Base-by-base conservation (phyloP, 441 rosid genomes). In the Erodium moschatum region DNA sequence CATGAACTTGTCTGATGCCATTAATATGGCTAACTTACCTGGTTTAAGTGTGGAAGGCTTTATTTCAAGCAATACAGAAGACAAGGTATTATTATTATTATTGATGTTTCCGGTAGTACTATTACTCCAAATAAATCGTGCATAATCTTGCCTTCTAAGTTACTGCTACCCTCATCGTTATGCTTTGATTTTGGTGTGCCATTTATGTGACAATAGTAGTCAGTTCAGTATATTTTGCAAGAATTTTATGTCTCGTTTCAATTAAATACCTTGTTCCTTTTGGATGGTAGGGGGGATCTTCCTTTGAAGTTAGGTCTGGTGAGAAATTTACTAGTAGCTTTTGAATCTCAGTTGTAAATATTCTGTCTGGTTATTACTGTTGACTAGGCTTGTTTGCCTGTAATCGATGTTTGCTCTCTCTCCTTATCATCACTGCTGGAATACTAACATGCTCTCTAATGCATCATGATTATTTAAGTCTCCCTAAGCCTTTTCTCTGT, bases 41-140 rank as follows among this genome's bases (percentile, higher is more conserved):
- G 73, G 27, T 69, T 71, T 69, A 67, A 71, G 67, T 69, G 69
- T 60, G 56, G 78, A 31, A 65, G 78, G 67, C 67, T 71, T 33
- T 69, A 44, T 46, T 31, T 67, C 76, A 70, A 66, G 35, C 76
- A 70, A 64, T 74, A 70, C 72, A 16, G 79, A 75, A 69, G 75
- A 75, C 69, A 86, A 84, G 97, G 97, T 89, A 89, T 20, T 70
- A 20, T 20, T 89, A 89, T 20, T 70, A 20, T 20, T 68, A 58
- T 31, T 70, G 9, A 40, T 40, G 44, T 54, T 31, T 5, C 50
- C 10, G n/a, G 69, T 40, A 24, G 42, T 67, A 46, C 19, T 48
- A 13, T 6, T 13, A 27, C 24, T 50, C 42, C 62, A 46, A 27
- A 6, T 67, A 46, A 42, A 62, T 19, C n/a, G 38, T 8, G 38